Percentiles rank a stretch among this genome's conserved stretches.
Evolutionary conservation across 164 flowering plant species (phyloP).

Genomic region (Nymphaea thermarum): DNA sequence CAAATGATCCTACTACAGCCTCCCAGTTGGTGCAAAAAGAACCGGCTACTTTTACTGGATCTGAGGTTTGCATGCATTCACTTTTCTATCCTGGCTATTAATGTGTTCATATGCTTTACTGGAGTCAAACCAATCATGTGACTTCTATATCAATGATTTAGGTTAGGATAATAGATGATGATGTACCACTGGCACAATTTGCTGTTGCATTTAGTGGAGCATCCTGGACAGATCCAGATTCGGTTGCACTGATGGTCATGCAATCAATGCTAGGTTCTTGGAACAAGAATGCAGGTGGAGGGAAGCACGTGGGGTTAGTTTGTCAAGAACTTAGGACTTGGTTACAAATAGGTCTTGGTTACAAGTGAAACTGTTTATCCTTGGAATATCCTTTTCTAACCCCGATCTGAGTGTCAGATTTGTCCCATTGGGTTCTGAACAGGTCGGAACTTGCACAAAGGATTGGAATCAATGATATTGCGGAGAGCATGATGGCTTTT

Average conservation of each 20-base stretch:
- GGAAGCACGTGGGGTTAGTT: conserved; percentile 89
- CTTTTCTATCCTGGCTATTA: neutral
- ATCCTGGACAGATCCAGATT: conserved; percentile 98
- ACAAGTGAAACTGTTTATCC: neutral
- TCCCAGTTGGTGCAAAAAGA: conserved; percentile 59
- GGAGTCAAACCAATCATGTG: neutral
- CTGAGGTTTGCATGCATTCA: conserved; percentile 50
- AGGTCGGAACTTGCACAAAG: conserved; percentile 90
- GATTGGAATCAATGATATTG: conserved; percentile 76
- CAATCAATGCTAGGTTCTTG: conserved; percentile 92
- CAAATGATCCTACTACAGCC: conserved; percentile 72
- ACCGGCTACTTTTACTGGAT: conserved; percentile 86
- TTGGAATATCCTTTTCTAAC: neutral
- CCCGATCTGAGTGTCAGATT: conserved; percentile 1
- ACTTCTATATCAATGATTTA: conserved; percentile 14
- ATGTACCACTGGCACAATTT: conserved; percentile 83
- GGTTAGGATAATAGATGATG: conserved; percentile 87
- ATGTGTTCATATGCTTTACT: neutral
- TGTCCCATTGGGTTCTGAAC: conserved; percentile 10
- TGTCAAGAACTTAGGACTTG: neutral
- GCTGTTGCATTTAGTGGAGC: conserved; percentile 95
- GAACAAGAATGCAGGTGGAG: conserved; percentile 73
- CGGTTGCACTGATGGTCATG: conserved; percentile 92
- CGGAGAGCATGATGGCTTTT: conserved; percentile 65
- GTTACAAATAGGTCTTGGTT: neutral